Percentiles rank a stretch among this genome's conserved stretches.
These are phyloP conservation scores for Heritiera fomes DNA, from an alignment of 345 rosid species.

Conservation along the genomic window DNA sequence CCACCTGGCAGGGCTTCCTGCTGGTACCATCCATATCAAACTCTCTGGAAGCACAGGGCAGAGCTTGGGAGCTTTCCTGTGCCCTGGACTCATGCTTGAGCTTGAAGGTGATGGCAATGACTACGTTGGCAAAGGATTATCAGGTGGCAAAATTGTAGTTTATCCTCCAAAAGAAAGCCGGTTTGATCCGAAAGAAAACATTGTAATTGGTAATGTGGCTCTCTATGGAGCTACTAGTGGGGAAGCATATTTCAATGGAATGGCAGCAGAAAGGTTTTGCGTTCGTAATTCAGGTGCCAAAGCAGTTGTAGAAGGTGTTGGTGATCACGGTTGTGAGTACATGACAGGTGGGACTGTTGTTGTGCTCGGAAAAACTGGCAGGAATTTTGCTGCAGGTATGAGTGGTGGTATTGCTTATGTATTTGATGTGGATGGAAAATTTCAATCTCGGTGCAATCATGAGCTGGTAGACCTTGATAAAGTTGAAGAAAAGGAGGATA, in stretches of 20 bases:
- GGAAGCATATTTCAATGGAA: slow-evolving; percentile 95
- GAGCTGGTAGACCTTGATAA: slow-evolving; percentile 96
- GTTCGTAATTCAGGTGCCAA: slow-evolving; percentile 99
- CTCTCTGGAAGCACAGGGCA: slow-evolving; percentile 96
- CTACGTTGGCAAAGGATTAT: slow-evolving; percentile 97
- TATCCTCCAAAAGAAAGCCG: slow-evolving; percentile 88
- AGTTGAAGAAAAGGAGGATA: slow-evolving; percentile 95
- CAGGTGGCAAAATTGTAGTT: slow-evolving; percentile 91
- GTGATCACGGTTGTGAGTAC: slow-evolving; percentile 99
- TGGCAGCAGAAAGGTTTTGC: slow-evolving; percentile 99
- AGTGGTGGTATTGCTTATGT: slow-evolving; percentile 98
- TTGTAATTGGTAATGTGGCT: slow-evolving; percentile 97
- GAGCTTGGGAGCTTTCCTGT: slow-evolving; percentile 94
- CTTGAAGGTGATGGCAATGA: slow-evolving; percentile 99
- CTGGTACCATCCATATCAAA: slow-evolving; percentile 86
- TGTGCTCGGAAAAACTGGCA: slow-evolving; percentile 95
- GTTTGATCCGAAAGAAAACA: slow-evolving; percentile 96
- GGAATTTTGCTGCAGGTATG: slow-evolving; percentile 99
- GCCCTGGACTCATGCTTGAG: slow-evolving; percentile 86
- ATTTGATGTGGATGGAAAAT: slow-evolving; percentile 81
- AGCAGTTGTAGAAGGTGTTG: slow-evolving; percentile 99
- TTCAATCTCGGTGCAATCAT: slow-evolving; percentile 75
- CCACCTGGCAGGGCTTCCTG: slow-evolving; percentile 81
- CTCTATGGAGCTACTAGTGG: slow-evolving; percentile 95
- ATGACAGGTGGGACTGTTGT: slow-evolving; percentile 99